Percentiles rank a stretch among this genome's conserved stretches.
Conservation (phyloP, 2,329 filamentous ascomycete genomes). For the Pseudocercospora fuligena region DNA sequence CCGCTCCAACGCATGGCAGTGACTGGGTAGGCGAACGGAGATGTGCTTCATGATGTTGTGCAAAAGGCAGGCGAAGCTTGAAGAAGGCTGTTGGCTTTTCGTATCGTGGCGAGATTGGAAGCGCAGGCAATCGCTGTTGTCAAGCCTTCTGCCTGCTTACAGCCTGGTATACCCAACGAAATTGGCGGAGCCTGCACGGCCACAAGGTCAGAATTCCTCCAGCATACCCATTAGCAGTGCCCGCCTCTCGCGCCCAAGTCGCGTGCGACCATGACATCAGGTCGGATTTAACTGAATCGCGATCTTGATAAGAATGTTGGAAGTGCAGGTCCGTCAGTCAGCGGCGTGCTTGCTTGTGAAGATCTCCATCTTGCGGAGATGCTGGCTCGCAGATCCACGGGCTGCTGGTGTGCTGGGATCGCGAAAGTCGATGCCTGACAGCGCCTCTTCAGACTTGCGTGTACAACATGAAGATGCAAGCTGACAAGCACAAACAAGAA, state of each 20-base stretch:
- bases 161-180: background rate
- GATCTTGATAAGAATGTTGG: background rate
- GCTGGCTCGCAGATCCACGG: background rate
- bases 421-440: background rate
- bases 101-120: no score
- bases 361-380: background rate
- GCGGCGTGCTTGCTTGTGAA: background rate
- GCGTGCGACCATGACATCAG: background rate
- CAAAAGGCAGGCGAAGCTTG: no score
- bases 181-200: background rate
- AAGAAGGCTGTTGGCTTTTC: no score
- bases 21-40: background rate
- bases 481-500: background rate
- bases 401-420: background rate
- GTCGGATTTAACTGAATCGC: background rate
- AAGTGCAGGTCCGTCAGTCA: background rate
- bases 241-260: no score
- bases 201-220: background rate
- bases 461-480: background rate
- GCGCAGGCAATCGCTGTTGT: no score
- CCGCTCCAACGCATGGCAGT: background rate
- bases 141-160: background rate
- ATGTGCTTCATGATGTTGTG: background rate
- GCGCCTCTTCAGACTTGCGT: slow-evolving; percentile 1
- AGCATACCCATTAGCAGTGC: no score